These are phyloP conservation scores for Quercus robur DNA, from an alignment of 306 rosid species.

Conservation along the genomic window DNA sequence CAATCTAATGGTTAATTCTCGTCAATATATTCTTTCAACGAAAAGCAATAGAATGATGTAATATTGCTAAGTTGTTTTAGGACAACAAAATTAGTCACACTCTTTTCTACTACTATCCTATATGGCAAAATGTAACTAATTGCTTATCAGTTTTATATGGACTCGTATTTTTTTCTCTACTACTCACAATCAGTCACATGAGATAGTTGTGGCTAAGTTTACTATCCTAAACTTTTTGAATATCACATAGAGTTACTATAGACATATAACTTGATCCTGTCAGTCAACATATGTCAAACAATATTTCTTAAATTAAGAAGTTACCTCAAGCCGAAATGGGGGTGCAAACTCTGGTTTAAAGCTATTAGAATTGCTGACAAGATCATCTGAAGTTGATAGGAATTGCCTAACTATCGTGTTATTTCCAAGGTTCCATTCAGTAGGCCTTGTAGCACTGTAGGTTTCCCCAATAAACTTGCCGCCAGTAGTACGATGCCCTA, in stretches of 20 bases:
- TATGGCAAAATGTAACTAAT: too few species aligned
- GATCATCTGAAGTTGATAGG: constrained; percentile 23
- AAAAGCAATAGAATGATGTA: too few species aligned
- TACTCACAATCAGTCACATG: rapidly evolving
- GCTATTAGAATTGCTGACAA: constrained; percentile 11
- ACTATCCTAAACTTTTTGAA: too few species aligned
- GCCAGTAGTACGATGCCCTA: constrained; percentile 18
- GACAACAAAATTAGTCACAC: too few species aligned
- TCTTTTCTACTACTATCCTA: too few species aligned
- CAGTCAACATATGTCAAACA: background rate
- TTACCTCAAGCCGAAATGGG: constrained; percentile 50
- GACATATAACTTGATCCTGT: too few species aligned
- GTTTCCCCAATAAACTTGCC: constrained; percentile 11
- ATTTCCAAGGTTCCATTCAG: constrained; percentile 24
- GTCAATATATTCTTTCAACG: too few species aligned
- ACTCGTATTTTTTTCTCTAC: rapidly evolving
- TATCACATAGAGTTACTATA: too few species aligned
- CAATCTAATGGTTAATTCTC: too few species aligned
- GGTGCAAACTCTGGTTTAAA: constrained; percentile 32
- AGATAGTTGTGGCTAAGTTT: too few species aligned
- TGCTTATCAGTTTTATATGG: too few species aligned
- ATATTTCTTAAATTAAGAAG: background rate
- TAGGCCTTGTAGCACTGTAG: background rate
- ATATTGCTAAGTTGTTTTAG: too few species aligned
- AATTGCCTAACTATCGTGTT: constrained; percentile 17